Evolutionary conservation across 495 filamentous ascomycete species (phyloP).

Genomic region (Jackrogersella minutella): DNA sequence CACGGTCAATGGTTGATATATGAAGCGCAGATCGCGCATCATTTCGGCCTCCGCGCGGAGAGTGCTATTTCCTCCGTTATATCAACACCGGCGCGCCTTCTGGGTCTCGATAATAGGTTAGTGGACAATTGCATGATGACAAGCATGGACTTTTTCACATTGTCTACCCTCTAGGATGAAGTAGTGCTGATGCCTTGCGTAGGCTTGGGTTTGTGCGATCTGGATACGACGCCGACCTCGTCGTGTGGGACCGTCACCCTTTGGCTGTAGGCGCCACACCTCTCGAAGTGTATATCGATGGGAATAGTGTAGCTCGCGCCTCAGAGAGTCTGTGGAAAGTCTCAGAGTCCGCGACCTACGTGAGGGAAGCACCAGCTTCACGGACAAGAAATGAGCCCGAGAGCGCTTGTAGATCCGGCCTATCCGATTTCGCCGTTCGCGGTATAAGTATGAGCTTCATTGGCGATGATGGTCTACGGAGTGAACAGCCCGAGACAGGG

Average conservation of each 20-base stretch:
- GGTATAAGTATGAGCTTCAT: constrained; percentile 26
- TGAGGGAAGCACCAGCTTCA: constrained; percentile 37
- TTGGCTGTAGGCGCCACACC: constrained; percentile 61
- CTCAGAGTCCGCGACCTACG: background rate
- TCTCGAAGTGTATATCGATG: constrained; percentile 63
- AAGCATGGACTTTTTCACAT: background rate
- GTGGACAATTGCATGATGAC: background rate
- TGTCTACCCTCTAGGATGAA: background rate
- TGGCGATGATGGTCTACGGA: constrained; percentile 14
- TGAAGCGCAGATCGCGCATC: constrained; percentile 59
- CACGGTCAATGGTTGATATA: constrained; percentile 55
- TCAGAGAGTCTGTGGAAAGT: constrained; percentile 24
- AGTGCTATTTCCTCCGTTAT: constrained; percentile 60
- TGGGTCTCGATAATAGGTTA: constrained; percentile 52
- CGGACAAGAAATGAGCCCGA: constrained; percentile 30
- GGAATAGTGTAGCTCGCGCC: constrained; percentile 35
- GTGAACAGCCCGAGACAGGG: constrained; percentile 17
- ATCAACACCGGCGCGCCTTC: constrained; percentile 55
- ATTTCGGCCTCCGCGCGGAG: constrained; percentile 57
- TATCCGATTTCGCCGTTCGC: constrained; percentile 21
- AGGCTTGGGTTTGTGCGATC: constrained; percentile 56
- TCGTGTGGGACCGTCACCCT: constrained; percentile 64
- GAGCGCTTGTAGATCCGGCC: constrained; percentile 16
- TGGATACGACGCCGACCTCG: constrained; percentile 64
- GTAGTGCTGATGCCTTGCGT: background rate